Conservation (phyloP, 2,329 filamentous ascomycete genomes). For the Helicocarpus griseus region DNA sequence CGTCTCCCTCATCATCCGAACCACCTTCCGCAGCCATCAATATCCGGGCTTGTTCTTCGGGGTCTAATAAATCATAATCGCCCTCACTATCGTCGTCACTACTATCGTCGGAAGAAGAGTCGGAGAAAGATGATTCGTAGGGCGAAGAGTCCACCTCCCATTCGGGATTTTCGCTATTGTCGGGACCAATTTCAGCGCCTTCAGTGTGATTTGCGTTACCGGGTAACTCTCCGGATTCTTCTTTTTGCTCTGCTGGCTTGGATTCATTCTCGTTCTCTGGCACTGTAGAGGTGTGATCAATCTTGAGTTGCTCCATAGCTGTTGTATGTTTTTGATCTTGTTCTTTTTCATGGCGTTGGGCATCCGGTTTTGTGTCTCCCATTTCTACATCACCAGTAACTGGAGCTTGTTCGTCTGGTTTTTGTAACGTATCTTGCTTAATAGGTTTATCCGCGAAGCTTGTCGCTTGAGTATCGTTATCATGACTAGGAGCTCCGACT, state of each 20-base stretch:
- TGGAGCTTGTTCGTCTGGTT: slow-evolving; percentile 8
- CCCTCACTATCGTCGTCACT: slow-evolving; percentile 38
- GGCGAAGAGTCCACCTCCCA: slow-evolving; percentile 78
- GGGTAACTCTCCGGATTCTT: slow-evolving; percentile 1
- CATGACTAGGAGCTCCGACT: not conserved
- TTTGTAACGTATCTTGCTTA: not conserved
- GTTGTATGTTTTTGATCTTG: not conserved
- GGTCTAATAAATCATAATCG: slow-evolving; percentile 61
- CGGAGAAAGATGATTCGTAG: slow-evolving; percentile 55
- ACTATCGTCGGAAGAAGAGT: slow-evolving; percentile 54
- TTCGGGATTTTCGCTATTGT: slow-evolving; percentile 48
- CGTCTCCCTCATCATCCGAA: slow-evolving; percentile 62
- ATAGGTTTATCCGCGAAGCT: not conserved
- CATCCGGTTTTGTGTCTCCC: not conserved
- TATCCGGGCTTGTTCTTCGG: slow-evolving; percentile 74
- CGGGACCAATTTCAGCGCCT: slow-evolving; percentile 9
- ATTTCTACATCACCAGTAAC: not conserved
- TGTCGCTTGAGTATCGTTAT: not conserved
- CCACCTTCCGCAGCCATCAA: slow-evolving; percentile 75
- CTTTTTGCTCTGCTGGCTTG: slow-evolving; percentile 1
- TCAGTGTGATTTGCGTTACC: slow-evolving; percentile 1
- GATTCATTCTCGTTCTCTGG: not conserved
- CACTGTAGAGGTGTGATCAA: not conserved
- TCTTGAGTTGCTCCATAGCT: not conserved
- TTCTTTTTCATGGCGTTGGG: not conserved